A percentile compares a stretch with the other conserved stretches of the same genome.
phyloP scores from a whole-genome alignment of 768 basidiomycete genomes.

The Russula sp. region DNA sequence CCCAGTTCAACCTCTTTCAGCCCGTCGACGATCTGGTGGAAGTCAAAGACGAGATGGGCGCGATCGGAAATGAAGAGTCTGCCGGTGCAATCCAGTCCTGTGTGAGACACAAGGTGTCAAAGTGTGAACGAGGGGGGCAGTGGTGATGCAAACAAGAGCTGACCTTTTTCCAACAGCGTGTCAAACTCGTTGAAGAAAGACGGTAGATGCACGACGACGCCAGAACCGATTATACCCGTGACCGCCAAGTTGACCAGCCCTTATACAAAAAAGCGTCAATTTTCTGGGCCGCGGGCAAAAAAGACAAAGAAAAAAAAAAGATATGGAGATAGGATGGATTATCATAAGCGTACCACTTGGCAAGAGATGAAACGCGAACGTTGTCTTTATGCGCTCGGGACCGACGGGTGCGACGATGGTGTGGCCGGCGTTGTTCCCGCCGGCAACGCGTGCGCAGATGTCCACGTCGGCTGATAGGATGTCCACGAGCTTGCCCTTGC shows the following conservation, averaged over 20 bases:
- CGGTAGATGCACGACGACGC: conserved; percentile 94
- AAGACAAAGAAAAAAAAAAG: not conserved
- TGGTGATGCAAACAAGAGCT: conserved; percentile 3
- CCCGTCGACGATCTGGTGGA: conserved; percentile 99
- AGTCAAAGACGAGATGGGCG: conserved; percentile 96
- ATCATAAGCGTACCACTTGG: conserved; percentile 66
- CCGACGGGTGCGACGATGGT: conserved; percentile 83
- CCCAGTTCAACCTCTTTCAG: conserved; percentile 97
- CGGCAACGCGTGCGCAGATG: conserved; percentile 92
- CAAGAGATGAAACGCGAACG: conserved; percentile 91
- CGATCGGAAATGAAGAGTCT: conserved; percentile 93
- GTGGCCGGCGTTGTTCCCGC: conserved; percentile 98
- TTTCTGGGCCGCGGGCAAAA: no score
- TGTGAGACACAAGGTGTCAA: conserved; percentile 26
- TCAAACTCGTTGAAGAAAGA: conserved; percentile 94
- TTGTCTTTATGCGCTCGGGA: conserved; percentile 64
- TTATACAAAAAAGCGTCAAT: conserved; percentile 30
- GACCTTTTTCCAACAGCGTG: conserved; percentile 75
- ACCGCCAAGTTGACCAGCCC: conserved; percentile 84
- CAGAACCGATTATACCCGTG: conserved; percentile 82
- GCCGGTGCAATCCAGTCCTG: conserved; percentile 78
- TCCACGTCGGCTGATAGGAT: conserved; percentile 87
- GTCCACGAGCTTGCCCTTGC: conserved; percentile 95
- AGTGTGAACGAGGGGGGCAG: not conserved
- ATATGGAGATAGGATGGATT: not conserved